phyloP scores from a whole-genome alignment of 176 grass and related monocot species.

The Ensete ventricosum region DNA sequence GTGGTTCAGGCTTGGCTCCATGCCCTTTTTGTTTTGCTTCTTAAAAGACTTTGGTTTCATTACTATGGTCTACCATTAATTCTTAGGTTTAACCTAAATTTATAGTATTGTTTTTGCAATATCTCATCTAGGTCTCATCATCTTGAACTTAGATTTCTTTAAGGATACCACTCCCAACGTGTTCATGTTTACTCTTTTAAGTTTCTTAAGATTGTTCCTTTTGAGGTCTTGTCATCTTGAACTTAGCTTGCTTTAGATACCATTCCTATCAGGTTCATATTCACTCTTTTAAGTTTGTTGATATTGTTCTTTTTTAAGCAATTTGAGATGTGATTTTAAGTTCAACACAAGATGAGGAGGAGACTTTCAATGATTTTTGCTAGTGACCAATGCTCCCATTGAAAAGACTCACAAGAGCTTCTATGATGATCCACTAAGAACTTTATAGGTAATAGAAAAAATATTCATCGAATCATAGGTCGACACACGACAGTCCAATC shows the following conservation, averaged over 20 bases:
- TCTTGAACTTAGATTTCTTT: slow-evolving; percentile 59
- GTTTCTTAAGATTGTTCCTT: not conserved
- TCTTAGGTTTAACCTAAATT: not conserved
- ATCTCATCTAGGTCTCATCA: slow-evolving; percentile 53
- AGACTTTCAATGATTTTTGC: slow-evolving; percentile 60
- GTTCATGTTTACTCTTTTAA: slow-evolving; percentile 19
- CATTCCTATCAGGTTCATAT: slow-evolving; percentile 40
- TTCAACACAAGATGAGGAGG: slow-evolving; percentile 31
- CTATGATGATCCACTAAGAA: slow-evolving; percentile 13
- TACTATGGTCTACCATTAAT: not conserved
- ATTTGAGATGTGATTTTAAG: slow-evolving; percentile 11
- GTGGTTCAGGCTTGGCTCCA: slow-evolving; percentile 66
- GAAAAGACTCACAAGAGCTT: slow-evolving; percentile 56
- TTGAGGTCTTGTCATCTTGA: slow-evolving; percentile 47
- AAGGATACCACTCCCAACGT: slow-evolving; percentile 59
- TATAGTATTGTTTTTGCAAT: slow-evolving; percentile 58
- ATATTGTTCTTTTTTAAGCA: not conserved
- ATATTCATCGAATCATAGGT: no score
- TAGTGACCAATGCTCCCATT: slow-evolving; percentile 49
- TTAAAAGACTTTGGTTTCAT: slow-evolving; percentile 56
- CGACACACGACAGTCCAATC: no score
- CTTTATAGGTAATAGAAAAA: no score
- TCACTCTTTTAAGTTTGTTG: not conserved
- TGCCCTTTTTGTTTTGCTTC: slow-evolving; percentile 73
- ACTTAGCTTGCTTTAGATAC: slow-evolving; percentile 62